phyloP scores from a whole-genome alignment of 1,284 basidiomycete species.

The Flammula alnicola region DNA sequence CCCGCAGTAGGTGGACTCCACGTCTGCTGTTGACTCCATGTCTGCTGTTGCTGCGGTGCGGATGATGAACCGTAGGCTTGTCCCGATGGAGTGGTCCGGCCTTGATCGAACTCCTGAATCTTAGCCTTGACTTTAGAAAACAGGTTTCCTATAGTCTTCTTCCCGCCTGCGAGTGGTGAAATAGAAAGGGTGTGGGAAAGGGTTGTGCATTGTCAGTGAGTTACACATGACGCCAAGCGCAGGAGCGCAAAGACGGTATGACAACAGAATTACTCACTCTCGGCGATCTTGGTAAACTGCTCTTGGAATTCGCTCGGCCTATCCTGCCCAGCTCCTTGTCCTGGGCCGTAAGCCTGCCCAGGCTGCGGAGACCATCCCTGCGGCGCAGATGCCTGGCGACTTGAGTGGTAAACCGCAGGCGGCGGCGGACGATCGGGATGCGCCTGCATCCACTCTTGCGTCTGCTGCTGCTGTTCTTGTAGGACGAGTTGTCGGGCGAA shows the following conservation, averaged over 20 bases:
- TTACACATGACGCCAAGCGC: too few species aligned
- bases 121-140: conserved; percentile 79
- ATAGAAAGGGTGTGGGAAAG: conserved; percentile 2
- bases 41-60: too few species aligned
- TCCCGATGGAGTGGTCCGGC: conserved; percentile 29
- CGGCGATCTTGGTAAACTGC: conserved; percentile 73
- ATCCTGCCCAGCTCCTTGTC: conserved; percentile 19
- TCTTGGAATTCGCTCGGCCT: conserved; percentile 62
- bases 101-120: conserved; percentile 76
- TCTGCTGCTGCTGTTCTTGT: conserved; percentile 59
- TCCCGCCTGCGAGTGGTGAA: conserved; percentile 55
- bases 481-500: conserved; percentile 71
- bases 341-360: too few species aligned
- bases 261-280: conserved; percentile 58
- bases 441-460: conserved; percentile 19
- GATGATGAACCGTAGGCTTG: conserved; percentile 13
- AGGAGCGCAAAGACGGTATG: too few species aligned
- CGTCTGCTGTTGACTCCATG: conserved; percentile 22
- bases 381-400: conserved; percentile 4
- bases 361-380: conserved; percentile 19
- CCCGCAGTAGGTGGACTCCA: conserved; percentile 15
- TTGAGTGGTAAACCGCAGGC: conserved; percentile 17
- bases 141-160: conserved; percentile 73
- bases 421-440: conserved; percentile 9
- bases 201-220: neutral